Percentiles rank a stretch among this genome's conserved stretches.
Conservation (phyloP, 1,284 basidiomycete species). For the Rhodotorula sp. region DNA sequence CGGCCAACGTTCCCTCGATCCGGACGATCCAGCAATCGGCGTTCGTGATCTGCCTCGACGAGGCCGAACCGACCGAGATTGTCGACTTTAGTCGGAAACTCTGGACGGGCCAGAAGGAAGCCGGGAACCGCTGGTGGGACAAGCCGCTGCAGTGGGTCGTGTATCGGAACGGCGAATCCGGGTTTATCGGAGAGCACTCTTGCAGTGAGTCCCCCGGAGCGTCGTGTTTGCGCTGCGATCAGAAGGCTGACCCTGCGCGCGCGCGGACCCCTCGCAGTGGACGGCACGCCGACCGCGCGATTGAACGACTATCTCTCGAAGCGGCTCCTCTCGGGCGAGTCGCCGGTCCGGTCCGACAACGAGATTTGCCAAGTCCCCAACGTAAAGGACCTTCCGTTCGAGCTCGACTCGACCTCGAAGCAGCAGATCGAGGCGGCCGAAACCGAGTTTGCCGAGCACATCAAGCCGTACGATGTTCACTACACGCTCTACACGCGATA, state of each 20-base stretch:
- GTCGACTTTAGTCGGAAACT: conserved; percentile 43
- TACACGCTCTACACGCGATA: conserved; percentile 67
- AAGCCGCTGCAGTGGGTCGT: conserved; percentile 80
- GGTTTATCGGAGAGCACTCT: conserved; percentile 86
- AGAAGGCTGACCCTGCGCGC: not conserved
- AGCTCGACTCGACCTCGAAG: conserved; percentile 56
- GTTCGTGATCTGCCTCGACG: conserved; percentile 75
- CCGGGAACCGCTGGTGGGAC: conserved; percentile 57
- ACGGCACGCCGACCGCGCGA: conserved; percentile 55
- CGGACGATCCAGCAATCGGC: conserved; percentile 73
- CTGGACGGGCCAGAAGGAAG: conserved; percentile 61
- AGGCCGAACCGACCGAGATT: conserved; percentile 50
- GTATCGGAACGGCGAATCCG: conserved; percentile 72
- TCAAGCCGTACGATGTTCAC: conserved; percentile 64
- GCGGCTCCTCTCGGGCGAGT: conserved; percentile 56
- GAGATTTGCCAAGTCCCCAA: not conserved
- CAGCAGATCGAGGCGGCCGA: conserved; percentile 61
- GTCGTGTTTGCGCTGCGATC: too few relatives aligned
- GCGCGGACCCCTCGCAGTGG: not conserved
- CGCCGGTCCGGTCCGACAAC: conserved; percentile 44
- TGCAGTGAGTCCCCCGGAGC: conserved; percentile 48
- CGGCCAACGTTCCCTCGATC: conserved; percentile 65
- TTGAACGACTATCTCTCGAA: conserved; percentile 71
- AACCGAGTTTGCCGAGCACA: conserved; percentile 60
- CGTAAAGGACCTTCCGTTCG: conserved; percentile 60